Conservation (phyloP, 2,329 filamentous ascomycete genomes). For the Epicoccum sorghinum region DNA sequence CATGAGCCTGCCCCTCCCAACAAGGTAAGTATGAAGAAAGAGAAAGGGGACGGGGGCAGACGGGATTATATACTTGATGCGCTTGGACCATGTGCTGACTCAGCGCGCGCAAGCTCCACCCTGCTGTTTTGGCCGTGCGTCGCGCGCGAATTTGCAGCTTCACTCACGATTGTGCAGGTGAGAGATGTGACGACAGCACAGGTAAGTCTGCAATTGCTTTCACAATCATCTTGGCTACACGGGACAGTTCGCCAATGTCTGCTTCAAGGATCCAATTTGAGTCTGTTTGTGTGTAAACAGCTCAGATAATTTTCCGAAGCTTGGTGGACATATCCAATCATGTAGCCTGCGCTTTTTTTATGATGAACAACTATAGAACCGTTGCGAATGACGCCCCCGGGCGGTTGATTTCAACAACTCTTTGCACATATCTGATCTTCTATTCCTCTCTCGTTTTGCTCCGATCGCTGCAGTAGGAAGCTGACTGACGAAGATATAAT, state of each 20-base stretch:
- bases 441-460: not conserved
- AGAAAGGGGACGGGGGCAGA: not conserved
- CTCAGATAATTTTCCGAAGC: not conserved
- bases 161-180: not conserved
- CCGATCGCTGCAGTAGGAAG: slow-evolving; percentile 23
- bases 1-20: slow-evolving; percentile 40
- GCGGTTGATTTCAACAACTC: slow-evolving; percentile 58
- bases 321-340: not conserved
- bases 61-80: not conserved
- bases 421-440: slow-evolving; percentile 44
- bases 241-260: not conserved
- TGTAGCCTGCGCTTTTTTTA: slow-evolving; percentile 5
- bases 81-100: not conserved
- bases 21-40: slow-evolving; percentile 31
- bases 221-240: not conserved
- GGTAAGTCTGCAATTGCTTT: slow-evolving; percentile 14
- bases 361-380: slow-evolving; percentile 61
- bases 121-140: not conserved
- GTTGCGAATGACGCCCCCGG: slow-evolving; percentile 69
- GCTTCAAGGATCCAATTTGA: not conserved
- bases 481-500: slow-evolving; percentile 51
- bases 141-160: slow-evolving; percentile 8
- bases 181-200: slow-evolving; percentile 15
- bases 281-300: not conserved
- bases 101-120: not conserved